Base-by-base conservation (phyloP, 306 rosid genomes). In the Dalbergia oliveri region DNA sequence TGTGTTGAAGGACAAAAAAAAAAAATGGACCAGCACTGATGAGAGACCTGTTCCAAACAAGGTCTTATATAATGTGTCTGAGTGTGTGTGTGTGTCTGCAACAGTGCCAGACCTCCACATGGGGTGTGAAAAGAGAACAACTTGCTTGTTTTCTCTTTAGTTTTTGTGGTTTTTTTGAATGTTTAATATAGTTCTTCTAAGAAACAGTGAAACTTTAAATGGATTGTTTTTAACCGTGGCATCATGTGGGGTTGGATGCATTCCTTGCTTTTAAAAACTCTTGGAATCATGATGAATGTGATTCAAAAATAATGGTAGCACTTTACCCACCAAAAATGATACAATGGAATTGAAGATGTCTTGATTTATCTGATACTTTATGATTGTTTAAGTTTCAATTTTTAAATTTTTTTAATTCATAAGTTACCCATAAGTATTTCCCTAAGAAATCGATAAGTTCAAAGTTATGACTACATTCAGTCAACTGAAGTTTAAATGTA, bases 1-100 rank as follows among this genome's bases (percentile, higher is more conserved):
- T 64, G 43, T 64, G 8, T 49, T 0, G 13, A 35, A 21, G 39
- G 66, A 61, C 80, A 74, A 87, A 57, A 82, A 21, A 61, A 85
- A 73, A 53, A 26, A 1, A 26, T 26, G 76, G 59, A 77, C 54
- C 60, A 49, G 83, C 65, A 33, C 71, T 89, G 90, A 76, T 65
- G 79, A 51, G 61, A 84, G 81, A 63, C 77, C 53, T 80, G 83
- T 72, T 88, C 67, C 11, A 37, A 57, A 31, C 72, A 44, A 69
- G 58, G n/a, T 37, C 83, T 81, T 94, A 88, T 89, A 92, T 90
- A 87, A 82, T 75, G 60, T 23, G 9, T 6, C 16, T 14, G 63
- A n/a, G 31, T 14, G 14, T 58, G 54, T 1, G 54, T 1, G 70
- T 6, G 53, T 41, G 74, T 62, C 53, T 47, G 31, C 43, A 18